These are phyloP conservation scores for Nakaseomyces glabratus DNA, from an alignment of 1,139 yeast species.

Conservation along the genomic window DNA sequence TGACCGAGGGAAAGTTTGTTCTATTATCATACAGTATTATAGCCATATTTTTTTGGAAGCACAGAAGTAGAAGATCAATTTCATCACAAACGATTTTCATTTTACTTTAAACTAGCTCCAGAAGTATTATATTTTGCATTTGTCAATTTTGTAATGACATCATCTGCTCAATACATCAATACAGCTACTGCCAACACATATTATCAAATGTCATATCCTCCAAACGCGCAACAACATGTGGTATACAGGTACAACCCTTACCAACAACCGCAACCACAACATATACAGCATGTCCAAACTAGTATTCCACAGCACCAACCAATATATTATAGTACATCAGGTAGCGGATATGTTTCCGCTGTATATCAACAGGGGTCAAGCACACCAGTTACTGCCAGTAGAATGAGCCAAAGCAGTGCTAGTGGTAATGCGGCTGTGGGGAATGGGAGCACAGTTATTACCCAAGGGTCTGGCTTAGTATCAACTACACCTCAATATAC, in stretches of 20 bases:
- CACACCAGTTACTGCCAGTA: background rate
- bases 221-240: background rate
- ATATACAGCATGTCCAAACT: no score
- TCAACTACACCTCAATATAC: slow-evolving; percentile 3
- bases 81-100: background rate
- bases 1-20: no score
- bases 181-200: background rate
- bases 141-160: no score
- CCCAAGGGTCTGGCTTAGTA: background rate
- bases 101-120: no score
- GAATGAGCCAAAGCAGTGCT: slow-evolving; percentile 1
- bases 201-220: slow-evolving; percentile 1
- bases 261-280: slow-evolving; percentile 3
- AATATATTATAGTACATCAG: background rate
- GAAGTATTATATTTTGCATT: no score
- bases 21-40: no score
- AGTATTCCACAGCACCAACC: background rate
- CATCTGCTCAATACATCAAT: slow-evolving; percentile 4
- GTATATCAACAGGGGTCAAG: background rate
- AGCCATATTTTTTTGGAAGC: background rate
- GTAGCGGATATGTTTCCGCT: background rate
- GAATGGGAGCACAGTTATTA: background rate
- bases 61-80: background rate
- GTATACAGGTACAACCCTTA: slow-evolving; percentile 2
- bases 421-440: background rate